These are phyloP conservation scores for Prunus padus DNA, from an alignment of 306 rosid genomes.

Conservation along the genomic window DNA sequence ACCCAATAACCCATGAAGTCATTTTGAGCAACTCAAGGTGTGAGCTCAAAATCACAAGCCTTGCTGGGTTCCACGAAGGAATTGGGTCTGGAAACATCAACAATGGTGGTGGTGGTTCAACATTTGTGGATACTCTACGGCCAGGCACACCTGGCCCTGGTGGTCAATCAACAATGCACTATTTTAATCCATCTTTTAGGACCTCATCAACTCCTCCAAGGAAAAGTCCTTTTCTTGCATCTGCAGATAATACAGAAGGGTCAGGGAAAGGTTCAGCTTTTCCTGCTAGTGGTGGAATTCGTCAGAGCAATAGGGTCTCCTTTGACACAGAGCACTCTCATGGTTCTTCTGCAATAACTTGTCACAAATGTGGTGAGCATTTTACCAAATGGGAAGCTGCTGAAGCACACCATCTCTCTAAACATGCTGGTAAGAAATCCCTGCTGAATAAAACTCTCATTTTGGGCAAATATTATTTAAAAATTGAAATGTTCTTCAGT, in stretches of 20 bases:
- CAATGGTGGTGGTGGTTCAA: slow-evolving; percentile 35
- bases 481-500: background rate
- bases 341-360: slow-evolving; percentile 50
- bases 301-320: slow-evolving; percentile 52
- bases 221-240: slow-evolving; percentile 50
- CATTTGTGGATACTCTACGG: slow-evolving; percentile 68
- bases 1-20: slow-evolving; percentile 87
- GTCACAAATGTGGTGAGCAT: slow-evolving; percentile 89
- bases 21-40: slow-evolving; percentile 81
- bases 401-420: slow-evolving; percentile 86
- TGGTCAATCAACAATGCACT: slow-evolving; percentile 68
- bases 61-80: slow-evolving; percentile 64
- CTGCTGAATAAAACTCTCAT: background rate
- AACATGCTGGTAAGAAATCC: slow-evolving; percentile 68
- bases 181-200: slow-evolving; percentile 61
- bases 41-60: slow-evolving; percentile 82
- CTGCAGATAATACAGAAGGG: slow-evolving; percentile 50
- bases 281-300: slow-evolving; percentile 38
- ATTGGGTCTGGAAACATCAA: slow-evolving; percentile 22
- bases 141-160: slow-evolving; percentile 93
- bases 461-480: slow-evolving; percentile 9
- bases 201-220: slow-evolving; percentile 60
- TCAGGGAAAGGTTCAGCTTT: slow-evolving; percentile 36
- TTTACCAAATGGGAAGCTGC: slow-evolving; percentile 86
- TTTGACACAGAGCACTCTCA: slow-evolving; percentile 44